Evolutionary conservation across 495 filamentous ascomycete genomes (phyloP).

Genomic region (Durotheca rogersii): DNA sequence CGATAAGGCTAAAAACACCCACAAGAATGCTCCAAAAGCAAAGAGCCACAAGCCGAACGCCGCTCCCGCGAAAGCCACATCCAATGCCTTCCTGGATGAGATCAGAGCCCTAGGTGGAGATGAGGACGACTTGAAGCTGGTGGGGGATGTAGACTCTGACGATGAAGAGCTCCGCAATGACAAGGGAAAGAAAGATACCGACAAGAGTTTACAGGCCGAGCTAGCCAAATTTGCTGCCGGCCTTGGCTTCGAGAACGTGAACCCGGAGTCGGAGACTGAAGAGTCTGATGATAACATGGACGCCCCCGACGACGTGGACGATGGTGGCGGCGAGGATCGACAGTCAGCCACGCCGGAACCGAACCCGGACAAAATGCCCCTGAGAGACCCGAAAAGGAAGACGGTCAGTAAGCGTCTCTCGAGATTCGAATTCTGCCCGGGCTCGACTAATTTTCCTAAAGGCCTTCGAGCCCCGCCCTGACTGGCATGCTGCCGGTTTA

Average conservation of each 20-base stretch:
- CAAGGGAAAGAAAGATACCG: slow-evolving; percentile 34
- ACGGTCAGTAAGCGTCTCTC: slow-evolving; percentile 44
- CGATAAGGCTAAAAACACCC: slow-evolving; percentile 32
- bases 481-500: slow-evolving; percentile 76
- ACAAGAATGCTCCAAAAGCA: slow-evolving; percentile 39
- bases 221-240: slow-evolving; percentile 47
- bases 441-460: slow-evolving; percentile 41
- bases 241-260: slow-evolving; percentile 48
- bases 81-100: slow-evolving; percentile 58
- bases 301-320: slow-evolving; percentile 27
- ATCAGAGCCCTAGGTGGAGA: slow-evolving; percentile 76
- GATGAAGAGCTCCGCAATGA: slow-evolving; percentile 54
- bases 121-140: slow-evolving; percentile 68
- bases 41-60: slow-evolving; percentile 42
- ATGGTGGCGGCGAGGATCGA: slow-evolving; percentile 29
- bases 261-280: slow-evolving; percentile 23
- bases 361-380: slow-evolving; percentile 21
- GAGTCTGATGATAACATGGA: slow-evolving; percentile 40
- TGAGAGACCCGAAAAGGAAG: slow-evolving; percentile 36
- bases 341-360: slow-evolving; percentile 5
- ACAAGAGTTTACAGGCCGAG: slow-evolving; percentile 42
- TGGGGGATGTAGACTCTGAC: slow-evolving; percentile 62
- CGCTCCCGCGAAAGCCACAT: slow-evolving; percentile 34
- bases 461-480: slow-evolving; percentile 74
- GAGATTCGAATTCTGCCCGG: not conserved